Evolutionary conservation across 345 rosid genomes (phyloP), one percentile per base, ranked within the genome.

Genomic region (Boechera stricta): DNA sequence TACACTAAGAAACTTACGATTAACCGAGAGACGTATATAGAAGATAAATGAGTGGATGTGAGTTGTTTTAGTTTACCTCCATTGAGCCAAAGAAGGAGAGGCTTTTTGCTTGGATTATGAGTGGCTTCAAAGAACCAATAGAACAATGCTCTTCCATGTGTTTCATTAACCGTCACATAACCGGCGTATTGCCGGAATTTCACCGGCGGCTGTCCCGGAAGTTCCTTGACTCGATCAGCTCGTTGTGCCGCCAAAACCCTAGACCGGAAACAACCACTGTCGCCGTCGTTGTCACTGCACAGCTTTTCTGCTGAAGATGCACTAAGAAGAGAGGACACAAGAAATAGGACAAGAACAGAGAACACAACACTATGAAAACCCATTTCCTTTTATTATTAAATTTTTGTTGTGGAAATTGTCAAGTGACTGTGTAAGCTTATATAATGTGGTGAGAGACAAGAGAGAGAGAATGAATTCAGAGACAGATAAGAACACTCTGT

Each of bases 121-220:
- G 83, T 66, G 21, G 97, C 91, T 75, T 91, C 91, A 38, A 91
- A 89, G 71, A 91, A 91, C 94, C 97, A 91, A 83, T 91, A 91
- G 67, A 89, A 91, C 80, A 91, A 84, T 58, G 94, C 92, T 82
- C 88, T 80, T 49, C 94, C 94, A 58, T 87, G 94, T 54, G 85
- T 79, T 73, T 85, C 71, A 55, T 86, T 89, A 47, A 91, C 94
- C 2, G 91, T 91, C 55, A 91, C 87, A 55, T 91, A 91, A n/a
- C 97, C 97, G 2, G 97, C 86, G 57, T 88, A 89, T n/a, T 91
- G 97, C 80, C 74, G 78, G 83, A 89, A 91, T 28, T 63, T 79
- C 64, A 89, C 91, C 49, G 73, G 70, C 0, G 94, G 97, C 55
- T 85, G 97, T 10, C 94, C 97, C 0, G 94, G 94, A 24, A 91